Percentiles rank a stretch among this genome's conserved stretches.
Conservation (phyloP, 106 monocot genomes). For the Triglochin maritima region DNA sequence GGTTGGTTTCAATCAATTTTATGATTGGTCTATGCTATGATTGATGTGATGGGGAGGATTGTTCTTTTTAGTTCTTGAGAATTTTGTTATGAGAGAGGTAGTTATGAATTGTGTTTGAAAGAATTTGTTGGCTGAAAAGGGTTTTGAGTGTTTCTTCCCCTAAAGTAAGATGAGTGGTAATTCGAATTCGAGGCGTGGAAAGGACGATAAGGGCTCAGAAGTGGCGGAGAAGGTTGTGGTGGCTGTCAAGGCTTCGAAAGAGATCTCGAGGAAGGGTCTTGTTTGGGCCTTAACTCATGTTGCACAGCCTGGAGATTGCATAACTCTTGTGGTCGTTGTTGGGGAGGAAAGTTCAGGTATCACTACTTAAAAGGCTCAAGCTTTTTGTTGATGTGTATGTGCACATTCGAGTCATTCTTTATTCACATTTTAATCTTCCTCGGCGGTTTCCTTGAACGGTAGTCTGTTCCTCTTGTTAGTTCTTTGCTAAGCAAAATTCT, state of each 20-base stretch:
- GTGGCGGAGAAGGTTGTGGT: constrained; percentile 16
- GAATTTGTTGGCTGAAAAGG: not conserved
- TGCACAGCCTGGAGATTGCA: constrained; percentile 25
- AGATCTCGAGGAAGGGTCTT: constrained; percentile 18
- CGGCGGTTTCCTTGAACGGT: not conserved
- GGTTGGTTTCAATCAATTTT: constrained; percentile 2
- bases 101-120: not conserved
- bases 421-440: not conserved
- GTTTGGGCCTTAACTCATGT: constrained; percentile 30
- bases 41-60: not conserved
- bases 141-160: not conserved
- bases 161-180: constrained; percentile 5
- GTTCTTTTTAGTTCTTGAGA: not conserved
- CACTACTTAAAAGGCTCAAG: not conserved
- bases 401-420: no score
- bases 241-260: constrained; percentile 24
- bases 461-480: no score
- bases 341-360: constrained; percentile 16
- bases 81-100: not conserved
- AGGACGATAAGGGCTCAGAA: constrained; percentile 3
- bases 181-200: constrained; percentile 1
- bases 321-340: constrained; percentile 19
- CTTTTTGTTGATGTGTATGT: no score
- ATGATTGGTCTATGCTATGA: not conserved
- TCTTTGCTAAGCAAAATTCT: not conserved